Base-by-base conservation (phyloP, 257 asterid genomes). In the Solanum sparsipilum region DNA sequence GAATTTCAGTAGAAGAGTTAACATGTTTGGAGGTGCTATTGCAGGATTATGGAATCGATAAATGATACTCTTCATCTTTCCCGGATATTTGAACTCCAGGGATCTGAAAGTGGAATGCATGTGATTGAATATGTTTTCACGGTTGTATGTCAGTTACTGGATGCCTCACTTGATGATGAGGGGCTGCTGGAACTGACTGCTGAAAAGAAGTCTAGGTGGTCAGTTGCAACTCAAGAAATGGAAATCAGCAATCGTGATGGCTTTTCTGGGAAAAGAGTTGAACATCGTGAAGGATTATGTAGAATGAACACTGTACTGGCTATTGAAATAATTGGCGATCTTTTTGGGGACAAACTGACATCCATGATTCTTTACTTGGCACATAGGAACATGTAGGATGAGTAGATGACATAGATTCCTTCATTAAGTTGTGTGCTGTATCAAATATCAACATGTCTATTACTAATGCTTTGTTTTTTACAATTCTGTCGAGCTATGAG, bases 151-250 rank as follows among this genome's bases (percentile, higher is more conserved):
- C 92, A 88, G 91, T 92, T 97, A 87, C 94, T 97, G 76, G 99
- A 97, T 94, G 98, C 99, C 73, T 94, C 98, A 9, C 98, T 97
- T 88, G 99, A 96, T 56, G 99, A 97, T 83, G 98, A 97, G 84
- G 94, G 95, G 48, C 89, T 97, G 88, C 89, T 96, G 89, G 98
- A 95, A 88, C 93, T 92, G 86, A 92, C 98, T 83, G 89, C 92
- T 60, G 98, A 94, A 89, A 97, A 94, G 92, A 93, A 93, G 90
- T 94, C 98, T n/a, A 91, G 94, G 91, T 96, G 98, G 99, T 90
- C 91, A 81, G 88, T 65, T 87, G 91, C 91, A 88, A 90, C 93
- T 88, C 94, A 93, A 90, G 98, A 94, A 84, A 96, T 96, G 98
- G 98, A 96, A 83, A 89, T 95, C 67, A 96, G 95, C 92, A 92